Evolutionary conservation across 2,329 filamentous ascomycete genomes (phyloP).

Genomic region (Penicillium sp.): DNA sequence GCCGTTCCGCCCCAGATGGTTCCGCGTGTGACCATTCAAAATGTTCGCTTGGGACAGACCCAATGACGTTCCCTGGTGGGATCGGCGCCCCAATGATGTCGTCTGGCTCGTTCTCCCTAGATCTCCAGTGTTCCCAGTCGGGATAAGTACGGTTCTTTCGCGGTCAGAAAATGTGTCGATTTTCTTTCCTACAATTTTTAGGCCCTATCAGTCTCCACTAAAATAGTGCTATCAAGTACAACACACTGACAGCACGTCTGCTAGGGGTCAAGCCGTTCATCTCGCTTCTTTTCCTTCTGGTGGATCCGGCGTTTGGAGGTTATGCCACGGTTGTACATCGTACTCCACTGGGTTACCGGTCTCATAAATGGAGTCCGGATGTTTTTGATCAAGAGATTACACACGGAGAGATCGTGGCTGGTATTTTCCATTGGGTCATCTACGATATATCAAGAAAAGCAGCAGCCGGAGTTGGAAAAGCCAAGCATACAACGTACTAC

Average conservation of each 20-base stretch:
- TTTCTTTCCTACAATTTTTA: background rate
- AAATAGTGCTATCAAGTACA: background rate
- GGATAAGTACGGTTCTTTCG: background rate
- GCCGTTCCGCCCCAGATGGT: background rate
- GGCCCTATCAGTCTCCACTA: constrained; percentile 1
- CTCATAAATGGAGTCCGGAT: background rate
- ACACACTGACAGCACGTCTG: background rate
- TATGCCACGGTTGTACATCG: constrained; percentile 9
- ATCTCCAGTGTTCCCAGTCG: constrained; percentile 1
- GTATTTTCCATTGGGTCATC: background rate
- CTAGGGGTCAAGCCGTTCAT: constrained; percentile 7
- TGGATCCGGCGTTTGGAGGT: constrained; percentile 11
- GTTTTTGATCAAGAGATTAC: background rate
- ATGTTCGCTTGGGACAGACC: background rate
- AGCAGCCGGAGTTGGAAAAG: background rate
- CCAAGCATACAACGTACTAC: background rate
- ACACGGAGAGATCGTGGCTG: background rate
- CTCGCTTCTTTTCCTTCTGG: constrained; percentile 9
- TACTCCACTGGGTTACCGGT: constrained; percentile 2
- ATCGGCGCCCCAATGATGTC: constrained; percentile 24
- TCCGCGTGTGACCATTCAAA: constrained; percentile 12
- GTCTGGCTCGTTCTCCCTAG: constrained; percentile 12
- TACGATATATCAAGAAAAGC: background rate
- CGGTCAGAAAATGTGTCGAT: constrained; percentile 2
- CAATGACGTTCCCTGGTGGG: constrained; percentile 15